phyloP scores from a whole-genome alignment of 495 filamentous ascomycete species.

The Penicillium diatomitis region DNA sequence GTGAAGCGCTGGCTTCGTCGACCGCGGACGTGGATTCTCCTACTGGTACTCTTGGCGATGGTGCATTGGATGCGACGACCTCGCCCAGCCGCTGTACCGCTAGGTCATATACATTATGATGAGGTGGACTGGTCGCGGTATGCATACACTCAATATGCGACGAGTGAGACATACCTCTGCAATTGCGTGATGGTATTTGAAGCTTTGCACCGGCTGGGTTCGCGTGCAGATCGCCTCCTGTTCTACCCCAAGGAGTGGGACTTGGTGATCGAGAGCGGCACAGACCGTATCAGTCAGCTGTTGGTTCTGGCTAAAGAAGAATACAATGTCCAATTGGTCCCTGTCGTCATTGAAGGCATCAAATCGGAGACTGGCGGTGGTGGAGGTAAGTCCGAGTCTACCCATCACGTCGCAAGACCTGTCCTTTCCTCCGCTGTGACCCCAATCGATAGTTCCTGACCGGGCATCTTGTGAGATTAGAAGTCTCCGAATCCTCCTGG shows the following conservation, averaged over 20 bases:
- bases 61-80: constrained; percentile 22
- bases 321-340: constrained; percentile 52
- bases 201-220: constrained; percentile 47
- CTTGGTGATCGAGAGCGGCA: constrained; percentile 25
- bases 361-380: constrained; percentile 28
- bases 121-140: constrained; percentile 50
- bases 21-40: constrained; percentile 28
- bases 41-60: constrained; percentile 23
- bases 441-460: not conserved
- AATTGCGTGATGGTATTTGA: constrained; percentile 72
- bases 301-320: constrained; percentile 49
- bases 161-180: constrained; percentile 58
- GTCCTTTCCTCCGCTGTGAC: too few relatives aligned
- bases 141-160: constrained; percentile 68
- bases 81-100: constrained; percentile 13
- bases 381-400: constrained; percentile 2
- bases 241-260: constrained; percentile 56
- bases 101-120: constrained; percentile 32
- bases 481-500: constrained; percentile 36
- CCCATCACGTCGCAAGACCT: not conserved
- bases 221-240: constrained; percentile 55
- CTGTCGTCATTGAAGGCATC: constrained; percentile 48
- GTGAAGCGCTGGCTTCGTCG: constrained; percentile 29
- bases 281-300: constrained; percentile 44
- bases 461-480: not conserved